phyloP scores from a whole-genome alignment of 169 alveolate species.

The Babesia divergens region DNA sequence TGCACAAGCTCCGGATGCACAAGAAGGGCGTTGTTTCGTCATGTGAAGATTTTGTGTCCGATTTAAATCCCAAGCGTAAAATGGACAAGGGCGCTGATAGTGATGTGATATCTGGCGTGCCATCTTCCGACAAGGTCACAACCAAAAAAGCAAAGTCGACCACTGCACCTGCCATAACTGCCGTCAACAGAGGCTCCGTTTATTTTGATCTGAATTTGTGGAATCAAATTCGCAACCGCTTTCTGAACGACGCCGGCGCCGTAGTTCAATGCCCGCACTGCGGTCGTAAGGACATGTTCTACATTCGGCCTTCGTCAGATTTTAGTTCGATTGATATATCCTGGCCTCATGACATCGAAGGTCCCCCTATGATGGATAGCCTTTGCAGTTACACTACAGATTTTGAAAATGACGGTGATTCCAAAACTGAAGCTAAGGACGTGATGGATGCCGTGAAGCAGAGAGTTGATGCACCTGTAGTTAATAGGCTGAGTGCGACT shows the following conservation, averaged over 20 bases:
- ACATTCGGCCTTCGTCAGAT: conserved; percentile 19
- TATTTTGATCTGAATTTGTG: conserved; percentile 36
- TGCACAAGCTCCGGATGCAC: conserved; percentile 4
- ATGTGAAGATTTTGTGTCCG: background rate
- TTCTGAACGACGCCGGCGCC: conserved; percentile 17
- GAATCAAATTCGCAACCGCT: conserved; percentile 56
- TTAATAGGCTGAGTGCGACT: conserved; percentile 62
- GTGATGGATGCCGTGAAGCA: background rate
- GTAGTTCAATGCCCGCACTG: conserved; percentile 34
- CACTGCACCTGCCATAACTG: background rate
- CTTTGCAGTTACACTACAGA: conserved; percentile 4
- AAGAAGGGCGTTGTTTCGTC: background rate
- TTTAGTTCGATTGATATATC: conserved; percentile 35
- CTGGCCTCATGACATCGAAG: conserved; percentile 40
- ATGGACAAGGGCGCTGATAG: background rate
- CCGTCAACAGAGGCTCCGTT: background rate
- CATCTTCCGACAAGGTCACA: background rate
- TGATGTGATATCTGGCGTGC: background rate
- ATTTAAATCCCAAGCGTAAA: background rate
- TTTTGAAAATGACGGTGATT: background rate
- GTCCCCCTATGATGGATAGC: conserved; percentile 26
- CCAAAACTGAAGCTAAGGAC: background rate
- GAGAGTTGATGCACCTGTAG: background rate
- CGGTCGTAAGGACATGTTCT: conserved; percentile 7
- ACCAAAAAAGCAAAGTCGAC: conserved; percentile 17